Conservation (phyloP, 2,329 filamentous ascomycete species). For the Cercospora brassicicola region DNA sequence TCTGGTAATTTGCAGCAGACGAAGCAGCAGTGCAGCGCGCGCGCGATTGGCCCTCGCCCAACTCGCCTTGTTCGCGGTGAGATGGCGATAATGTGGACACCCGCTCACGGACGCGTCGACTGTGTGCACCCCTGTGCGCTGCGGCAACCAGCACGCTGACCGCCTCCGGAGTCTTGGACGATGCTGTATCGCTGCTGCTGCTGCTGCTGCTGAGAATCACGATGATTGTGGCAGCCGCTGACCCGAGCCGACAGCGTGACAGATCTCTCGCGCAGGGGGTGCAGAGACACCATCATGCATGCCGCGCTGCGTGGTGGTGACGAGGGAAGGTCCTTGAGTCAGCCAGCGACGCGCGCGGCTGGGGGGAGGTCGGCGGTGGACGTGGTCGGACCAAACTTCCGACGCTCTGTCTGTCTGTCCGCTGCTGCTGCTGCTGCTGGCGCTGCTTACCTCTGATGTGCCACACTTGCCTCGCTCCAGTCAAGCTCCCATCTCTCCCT, state of each 20-base stretch:
- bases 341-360: neutral
- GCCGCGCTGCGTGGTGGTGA: neutral
- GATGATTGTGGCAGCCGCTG: slow-evolving; percentile 4
- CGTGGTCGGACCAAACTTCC: neutral
- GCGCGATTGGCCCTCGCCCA: slow-evolving; percentile 17
- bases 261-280: neutral
- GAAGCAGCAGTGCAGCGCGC: neutral
- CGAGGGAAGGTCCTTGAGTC: slow-evolving; percentile 3
- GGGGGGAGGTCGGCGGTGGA: neutral
- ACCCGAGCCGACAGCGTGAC: neutral
- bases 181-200: neutral
- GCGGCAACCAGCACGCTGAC: slow-evolving; percentile 17
- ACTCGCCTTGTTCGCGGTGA: slow-evolving; percentile 20
- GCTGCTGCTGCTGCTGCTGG: neutral
- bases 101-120: slow-evolving; percentile 5
- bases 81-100: slow-evolving; percentile 14
- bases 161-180: slow-evolving; percentile 21
- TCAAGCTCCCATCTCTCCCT: slow-evolving; percentile 13
- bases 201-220: neutral
- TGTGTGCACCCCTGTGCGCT: slow-evolving; percentile 14
- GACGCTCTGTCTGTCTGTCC: neutral
- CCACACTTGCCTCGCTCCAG: slow-evolving; percentile 18
- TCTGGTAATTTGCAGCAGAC: slow-evolving; percentile 8
- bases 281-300: neutral
- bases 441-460: neutral